A percentile compares a stretch with the other conserved stretches of the same genome.
These are phyloP conservation scores for Mycena leptocephala DNA, from an alignment of 768 basidiomycete genomes.

Conservation along the genomic window DNA sequence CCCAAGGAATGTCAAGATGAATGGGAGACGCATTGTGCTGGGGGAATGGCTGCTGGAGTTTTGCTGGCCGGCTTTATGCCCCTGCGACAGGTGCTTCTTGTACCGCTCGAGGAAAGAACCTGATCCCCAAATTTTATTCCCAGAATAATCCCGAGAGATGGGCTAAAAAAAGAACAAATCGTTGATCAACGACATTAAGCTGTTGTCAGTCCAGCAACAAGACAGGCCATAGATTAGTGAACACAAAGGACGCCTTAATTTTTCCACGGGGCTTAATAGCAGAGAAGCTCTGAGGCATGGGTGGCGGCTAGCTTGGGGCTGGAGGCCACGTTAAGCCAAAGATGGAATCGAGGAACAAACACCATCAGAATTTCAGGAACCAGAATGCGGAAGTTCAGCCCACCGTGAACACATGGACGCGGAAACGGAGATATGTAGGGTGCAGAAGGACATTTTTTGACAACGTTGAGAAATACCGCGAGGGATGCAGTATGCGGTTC, in stretches of 20 bases:
- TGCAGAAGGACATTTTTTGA: not conserved
- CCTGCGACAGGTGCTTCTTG: not conserved
- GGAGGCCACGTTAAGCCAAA: not conserved
- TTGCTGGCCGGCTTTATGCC: not conserved
- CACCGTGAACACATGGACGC: not conserved
- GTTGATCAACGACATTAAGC: not conserved
- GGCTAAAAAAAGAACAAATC: not conserved
- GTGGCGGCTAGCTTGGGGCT: not conserved
- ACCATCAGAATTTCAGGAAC: conserved; percentile 17
- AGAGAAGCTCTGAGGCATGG: not conserved
- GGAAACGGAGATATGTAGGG: not conserved
- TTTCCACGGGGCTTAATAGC: not conserved
- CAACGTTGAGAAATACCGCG: not conserved
- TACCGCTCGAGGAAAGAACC: not conserved
- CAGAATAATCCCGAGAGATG: not conserved
- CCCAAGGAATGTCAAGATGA: not conserved
- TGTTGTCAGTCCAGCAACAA: not conserved
- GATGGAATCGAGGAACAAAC: not conserved
- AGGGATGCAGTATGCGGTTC: too few species aligned
- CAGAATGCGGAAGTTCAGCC: not conserved
- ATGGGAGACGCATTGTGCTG: conserved; percentile 23
- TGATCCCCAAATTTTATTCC: not conserved
- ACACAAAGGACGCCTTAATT: not conserved
- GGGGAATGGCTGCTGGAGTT: not conserved
- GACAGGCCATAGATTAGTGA: not conserved